A percentile compares a stretch with the other conserved stretches of the same genome.
Evolutionary conservation across 257 asterid species (phyloP).

Genomic region (Buddleja alternifolia): DNA sequence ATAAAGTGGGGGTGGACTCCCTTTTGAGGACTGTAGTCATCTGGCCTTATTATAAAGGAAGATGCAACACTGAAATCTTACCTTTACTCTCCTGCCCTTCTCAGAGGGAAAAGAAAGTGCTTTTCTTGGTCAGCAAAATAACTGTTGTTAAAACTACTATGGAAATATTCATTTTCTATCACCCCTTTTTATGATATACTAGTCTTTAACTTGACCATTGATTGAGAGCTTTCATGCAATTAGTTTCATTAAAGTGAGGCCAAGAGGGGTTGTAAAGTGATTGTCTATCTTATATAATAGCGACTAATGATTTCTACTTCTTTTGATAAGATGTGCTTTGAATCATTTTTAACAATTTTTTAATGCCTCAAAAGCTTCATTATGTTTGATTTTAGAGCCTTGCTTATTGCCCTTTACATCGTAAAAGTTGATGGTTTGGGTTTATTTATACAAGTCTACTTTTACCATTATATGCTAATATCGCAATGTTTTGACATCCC

Average conservation of each 20-base stretch:
- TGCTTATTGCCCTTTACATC: constrained; percentile 39
- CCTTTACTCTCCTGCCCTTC: constrained; percentile 36
- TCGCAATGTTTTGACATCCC: constrained; percentile 45
- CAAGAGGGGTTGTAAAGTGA: constrained; percentile 39
- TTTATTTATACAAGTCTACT: constrained; percentile 28
- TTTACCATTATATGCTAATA: constrained; percentile 25
- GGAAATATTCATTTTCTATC: constrained; percentile 43
- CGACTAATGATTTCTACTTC: constrained; percentile 62
- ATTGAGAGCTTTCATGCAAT: constrained; percentile 56
- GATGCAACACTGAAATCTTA: constrained; percentile 39
- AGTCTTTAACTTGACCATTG: constrained; percentile 55
- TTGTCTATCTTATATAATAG: constrained; percentile 32
- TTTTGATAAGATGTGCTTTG: constrained; percentile 56
- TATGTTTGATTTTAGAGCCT: constrained; percentile 33
- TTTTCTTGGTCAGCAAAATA: constrained; percentile 70
- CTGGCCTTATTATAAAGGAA: constrained; percentile 41
- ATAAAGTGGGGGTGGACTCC: constrained; percentile 43
- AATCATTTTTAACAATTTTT: constrained; percentile 37
- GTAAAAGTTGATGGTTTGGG: constrained; percentile 31
- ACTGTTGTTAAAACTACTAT: constrained; percentile 48
- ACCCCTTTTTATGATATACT: constrained; percentile 60
- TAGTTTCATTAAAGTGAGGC: constrained; percentile 39
- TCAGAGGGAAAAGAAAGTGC: constrained; percentile 43
- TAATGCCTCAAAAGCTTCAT: constrained; percentile 49
- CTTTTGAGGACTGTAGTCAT: constrained; percentile 39